A percentile compares a stretch with the other conserved stretches of the same genome.
These are phyloP conservation scores for Lactarius sp. DNA, from an alignment of 768 basidiomycete species.

Conservation along the genomic window DNA sequence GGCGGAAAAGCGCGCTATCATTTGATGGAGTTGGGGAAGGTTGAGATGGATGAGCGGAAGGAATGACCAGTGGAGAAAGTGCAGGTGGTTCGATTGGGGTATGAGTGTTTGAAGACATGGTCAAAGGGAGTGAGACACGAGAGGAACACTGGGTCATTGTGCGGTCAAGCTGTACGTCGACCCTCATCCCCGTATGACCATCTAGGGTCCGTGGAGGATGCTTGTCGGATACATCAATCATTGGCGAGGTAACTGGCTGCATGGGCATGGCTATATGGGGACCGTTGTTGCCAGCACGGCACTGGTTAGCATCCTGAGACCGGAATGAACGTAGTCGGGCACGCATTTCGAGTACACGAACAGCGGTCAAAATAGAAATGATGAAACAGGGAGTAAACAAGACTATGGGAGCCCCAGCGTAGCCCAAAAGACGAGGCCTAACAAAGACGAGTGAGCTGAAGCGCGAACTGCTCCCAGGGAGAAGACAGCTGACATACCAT, in stretches of 20 bases:
- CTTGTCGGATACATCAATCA: background rate
- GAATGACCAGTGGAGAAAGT: background rate
- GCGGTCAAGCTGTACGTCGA: constrained; percentile 9
- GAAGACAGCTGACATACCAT: constrained; percentile 41
- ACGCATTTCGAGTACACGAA: constrained; percentile 25
- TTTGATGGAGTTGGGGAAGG: constrained; percentile 3
- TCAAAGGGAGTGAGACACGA: constrained; percentile 4
- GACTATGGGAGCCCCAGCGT: constrained; percentile 52
- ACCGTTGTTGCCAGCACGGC: background rate
- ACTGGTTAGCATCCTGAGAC: background rate
- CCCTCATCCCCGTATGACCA: background rate
- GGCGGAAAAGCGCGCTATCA: background rate
- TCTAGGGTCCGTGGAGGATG: background rate
- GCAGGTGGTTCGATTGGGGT: background rate
- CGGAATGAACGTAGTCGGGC: background rate
- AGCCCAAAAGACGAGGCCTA: constrained; percentile 63
- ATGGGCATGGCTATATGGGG: background rate
- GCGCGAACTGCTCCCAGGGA: background rate
- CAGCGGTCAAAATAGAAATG: constrained; percentile 43
- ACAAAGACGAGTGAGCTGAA: background rate
- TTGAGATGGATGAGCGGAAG: background rate
- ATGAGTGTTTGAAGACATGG: background rate
- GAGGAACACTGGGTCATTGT: constrained; percentile 11
- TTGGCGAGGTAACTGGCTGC: background rate
- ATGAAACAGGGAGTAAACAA: constrained; percentile 48